Evolutionary conservation across 768 basidiomycete species (phyloP).

Genomic region (Thelephora aurantiotincta): DNA sequence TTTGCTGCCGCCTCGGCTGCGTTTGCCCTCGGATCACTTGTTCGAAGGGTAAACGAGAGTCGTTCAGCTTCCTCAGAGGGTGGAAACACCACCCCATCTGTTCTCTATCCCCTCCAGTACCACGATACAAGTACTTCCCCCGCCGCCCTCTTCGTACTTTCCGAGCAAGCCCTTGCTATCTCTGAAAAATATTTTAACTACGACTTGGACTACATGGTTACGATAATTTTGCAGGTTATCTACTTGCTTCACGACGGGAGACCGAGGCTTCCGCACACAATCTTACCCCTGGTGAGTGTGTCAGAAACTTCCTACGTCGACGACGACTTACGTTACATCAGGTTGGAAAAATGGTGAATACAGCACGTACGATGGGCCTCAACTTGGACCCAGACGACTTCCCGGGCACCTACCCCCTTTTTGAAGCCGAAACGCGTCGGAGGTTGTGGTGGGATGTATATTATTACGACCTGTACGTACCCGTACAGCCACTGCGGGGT

Average conservation of each 20-base stretch:
- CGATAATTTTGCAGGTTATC: slow-evolving; percentile 44
- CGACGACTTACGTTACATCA: slow-evolving; percentile 11
- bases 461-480: slow-evolving; percentile 61
- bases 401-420: slow-evolving; percentile 30
- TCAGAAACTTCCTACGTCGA: background rate
- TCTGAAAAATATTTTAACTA: slow-evolving; percentile 29
- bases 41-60: slow-evolving; percentile 9
- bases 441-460: slow-evolving; percentile 71
- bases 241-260: slow-evolving; percentile 38
- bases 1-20: slow-evolving; percentile 46
- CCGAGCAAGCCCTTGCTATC: slow-evolving; percentile 30
- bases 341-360: slow-evolving; percentile 59
- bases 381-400: slow-evolving; percentile 43
- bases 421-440: slow-evolving; percentile 36
- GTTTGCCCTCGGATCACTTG: slow-evolving; percentile 43
- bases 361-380: slow-evolving; percentile 51
- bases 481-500: background rate
- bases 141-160: slow-evolving; percentile 28
- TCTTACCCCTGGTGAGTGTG: slow-evolving; percentile 28
- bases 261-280: slow-evolving; percentile 24
- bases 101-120: slow-evolving; percentile 10
- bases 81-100: background rate
- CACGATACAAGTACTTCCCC: slow-evolving; percentile 12
- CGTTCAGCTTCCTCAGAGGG: background rate
- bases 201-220: slow-evolving; percentile 42